Base-by-base conservation (phyloP, 2,329 filamentous ascomycete species). In the Nemania bipapillata region DNA sequence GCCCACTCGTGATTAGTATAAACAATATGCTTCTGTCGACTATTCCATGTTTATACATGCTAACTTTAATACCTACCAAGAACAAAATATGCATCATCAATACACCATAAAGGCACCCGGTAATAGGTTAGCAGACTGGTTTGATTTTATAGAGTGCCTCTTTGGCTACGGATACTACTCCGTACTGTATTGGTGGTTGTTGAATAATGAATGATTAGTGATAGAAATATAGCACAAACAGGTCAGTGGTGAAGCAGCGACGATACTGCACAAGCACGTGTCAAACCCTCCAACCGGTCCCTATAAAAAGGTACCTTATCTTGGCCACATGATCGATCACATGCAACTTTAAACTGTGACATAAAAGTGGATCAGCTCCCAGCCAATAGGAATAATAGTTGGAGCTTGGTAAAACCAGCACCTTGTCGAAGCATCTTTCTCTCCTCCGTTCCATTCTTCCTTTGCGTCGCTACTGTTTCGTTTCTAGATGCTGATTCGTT, bases 321-420 rank as follows among this genome's bases (percentile, higher is more conserved):
- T 40, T 58, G 56, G 54, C 56, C 66, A 60, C 61, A 65, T 75
- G 72, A 76, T 76, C 74, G 70, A 76, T 76, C 74, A 75, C 74
- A 76, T 76, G 74, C 69, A 73, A 75, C 70, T 75, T 65, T 65
- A 63, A 68, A 28, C 54, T 40, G 32, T 40, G 53, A 22, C 53
- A 56, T 42, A 37, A 2, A 8, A n/a, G 61, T 37, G 53, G 53
- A 37, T 50, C 52, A 61, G 15, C 37, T 37, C 6, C 6, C 17
- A 20, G 4, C 58, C 59, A 63, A 67, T 58, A 5, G 37, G 35
- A 9, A 24, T 9, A 30, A 26, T 42, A 32, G 9, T 3, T 11
- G 6, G 12, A 57, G 58, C 15, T 30, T 17, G 54, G 61, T 45
- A 57, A 45, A 47, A 47, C 17, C 17, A 32, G 26, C 55, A 47